Evolutionary conservation across 495 filamentous ascomycete genomes (phyloP), one percentile per base, ranked within the genome.

Genomic region (Tuber calosporum): DNA sequence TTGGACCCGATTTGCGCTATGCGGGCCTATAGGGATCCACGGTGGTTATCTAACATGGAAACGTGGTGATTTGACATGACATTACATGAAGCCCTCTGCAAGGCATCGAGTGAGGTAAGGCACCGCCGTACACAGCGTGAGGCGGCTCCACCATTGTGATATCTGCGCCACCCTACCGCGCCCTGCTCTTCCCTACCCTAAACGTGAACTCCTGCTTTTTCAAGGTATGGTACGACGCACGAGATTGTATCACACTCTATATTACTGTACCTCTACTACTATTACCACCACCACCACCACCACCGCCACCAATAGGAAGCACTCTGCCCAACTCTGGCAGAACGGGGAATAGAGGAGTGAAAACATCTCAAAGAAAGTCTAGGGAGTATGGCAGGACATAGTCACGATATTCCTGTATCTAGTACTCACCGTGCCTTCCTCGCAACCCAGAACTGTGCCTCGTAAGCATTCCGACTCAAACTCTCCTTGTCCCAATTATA

Each of bases 401-500:
- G 1, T 5, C 26, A 11, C 19, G 53, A 30, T 62, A 1, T 30
- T 34, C 26, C 26, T 15, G 20, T 4, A 26, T 69, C 34, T 20
- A 30, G 22, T 39, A 19, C 17, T 69, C 38, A 30, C 67, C 26
- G 4, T 13, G 30, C 67, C 83, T 95, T 97, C 74, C 91, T 88
- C 48, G 92, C 94, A 66, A 97, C 83, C 95, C 95, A 99, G 70
- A 89, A 86, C 70, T 89, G 90, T 36, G 91, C 90, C 69, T 82
- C 84, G 82, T 97, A 99, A 69, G 87, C 84, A 71, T 90, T 93
- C 81, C 91, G 89, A 76, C 96, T 84, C 92, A 98, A 94, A 77
- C 93, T 96, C 69, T 88, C 83, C 34, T 85, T 83, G 81, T 97
- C 92, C 78, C 91, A 90, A 72, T 97, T 93, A 81, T 99, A 98